phyloP scores from a whole-genome alignment of 768 basidiomycete species.

The Auriculariales sp. region DNA sequence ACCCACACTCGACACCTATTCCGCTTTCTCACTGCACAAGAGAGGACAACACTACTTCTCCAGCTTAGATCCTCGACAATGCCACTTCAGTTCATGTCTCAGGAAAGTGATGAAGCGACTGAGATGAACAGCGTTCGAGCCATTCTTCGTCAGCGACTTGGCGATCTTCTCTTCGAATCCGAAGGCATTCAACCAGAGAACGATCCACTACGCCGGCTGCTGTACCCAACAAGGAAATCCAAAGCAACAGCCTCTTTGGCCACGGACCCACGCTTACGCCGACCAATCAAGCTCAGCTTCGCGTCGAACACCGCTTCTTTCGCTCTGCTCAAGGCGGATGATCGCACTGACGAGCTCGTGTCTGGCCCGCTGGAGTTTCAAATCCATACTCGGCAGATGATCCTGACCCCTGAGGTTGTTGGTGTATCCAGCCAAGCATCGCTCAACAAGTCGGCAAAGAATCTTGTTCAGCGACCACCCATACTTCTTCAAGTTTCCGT shows the following conservation, averaged over 20 bases:
- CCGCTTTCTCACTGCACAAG: conserved; percentile 22
- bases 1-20: conserved; percentile 63
- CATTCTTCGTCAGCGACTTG: not conserved
- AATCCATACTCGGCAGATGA: not conserved
- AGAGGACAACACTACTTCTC: conserved; percentile 13
- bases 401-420: not conserved
- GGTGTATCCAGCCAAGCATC: not conserved
- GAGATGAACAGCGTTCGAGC: not conserved
- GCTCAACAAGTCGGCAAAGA: not conserved
- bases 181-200: too few species aligned
- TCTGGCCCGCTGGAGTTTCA: not conserved
- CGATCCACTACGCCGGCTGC: too few species aligned
- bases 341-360: not conserved
- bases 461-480: conserved; percentile 5
- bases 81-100: too few species aligned
- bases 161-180: too few species aligned
- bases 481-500: conserved; percentile 13
- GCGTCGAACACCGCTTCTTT: not conserved
- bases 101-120: not conserved
- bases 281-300: not conserved
- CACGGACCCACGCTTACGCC: too few species aligned
- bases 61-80: not conserved
- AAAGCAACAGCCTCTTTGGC: too few species aligned
- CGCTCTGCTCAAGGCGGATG: not conserved
- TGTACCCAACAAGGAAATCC: too few species aligned